Conservation (phyloP, 495 filamentous ascomycete genomes). For the Neurospora discreta region DNA sequence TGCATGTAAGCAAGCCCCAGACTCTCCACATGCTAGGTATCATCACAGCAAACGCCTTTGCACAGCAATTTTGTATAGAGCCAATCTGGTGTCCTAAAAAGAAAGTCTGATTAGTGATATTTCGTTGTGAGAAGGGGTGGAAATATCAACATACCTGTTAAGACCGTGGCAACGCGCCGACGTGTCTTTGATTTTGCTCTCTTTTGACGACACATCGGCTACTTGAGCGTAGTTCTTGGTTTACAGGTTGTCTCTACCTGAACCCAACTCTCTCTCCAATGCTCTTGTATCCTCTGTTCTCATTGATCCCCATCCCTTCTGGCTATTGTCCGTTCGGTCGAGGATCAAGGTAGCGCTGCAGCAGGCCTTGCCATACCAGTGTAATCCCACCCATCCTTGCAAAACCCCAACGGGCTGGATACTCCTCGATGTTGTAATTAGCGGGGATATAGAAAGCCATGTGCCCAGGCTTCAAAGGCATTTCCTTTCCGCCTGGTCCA, state of each 20-base stretch:
- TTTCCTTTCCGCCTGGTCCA: neutral
- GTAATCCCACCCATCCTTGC: neutral
- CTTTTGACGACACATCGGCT: constrained; percentile 12
- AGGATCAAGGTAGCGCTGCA: neutral
- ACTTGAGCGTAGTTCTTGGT: neutral
- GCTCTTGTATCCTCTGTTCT: neutral
- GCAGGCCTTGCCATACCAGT: neutral
- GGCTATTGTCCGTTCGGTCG: neutral
- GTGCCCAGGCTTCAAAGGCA: constrained; percentile 16
- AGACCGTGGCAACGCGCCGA: constrained; percentile 9
- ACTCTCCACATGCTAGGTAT: neutral
- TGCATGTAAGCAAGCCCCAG: neutral
- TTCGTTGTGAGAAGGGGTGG: no score
- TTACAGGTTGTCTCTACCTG: neutral
- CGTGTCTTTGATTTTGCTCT: constrained; percentile 4
- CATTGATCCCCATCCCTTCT: neutral
- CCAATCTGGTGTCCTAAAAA: neutral
- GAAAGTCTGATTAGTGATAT: neutral
- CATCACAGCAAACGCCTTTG: neutral
- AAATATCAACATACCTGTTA: neutral
- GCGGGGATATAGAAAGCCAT: neutral
- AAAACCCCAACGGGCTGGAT: neutral
- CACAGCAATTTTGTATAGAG: neutral
- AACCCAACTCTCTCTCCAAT: neutral
- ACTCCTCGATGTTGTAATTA: neutral